Evolutionary conservation across 2,329 filamentous ascomycete genomes (phyloP), one percentile per base, ranked within the genome.

Genomic region (Cladosporium cucumerinum): DNA sequence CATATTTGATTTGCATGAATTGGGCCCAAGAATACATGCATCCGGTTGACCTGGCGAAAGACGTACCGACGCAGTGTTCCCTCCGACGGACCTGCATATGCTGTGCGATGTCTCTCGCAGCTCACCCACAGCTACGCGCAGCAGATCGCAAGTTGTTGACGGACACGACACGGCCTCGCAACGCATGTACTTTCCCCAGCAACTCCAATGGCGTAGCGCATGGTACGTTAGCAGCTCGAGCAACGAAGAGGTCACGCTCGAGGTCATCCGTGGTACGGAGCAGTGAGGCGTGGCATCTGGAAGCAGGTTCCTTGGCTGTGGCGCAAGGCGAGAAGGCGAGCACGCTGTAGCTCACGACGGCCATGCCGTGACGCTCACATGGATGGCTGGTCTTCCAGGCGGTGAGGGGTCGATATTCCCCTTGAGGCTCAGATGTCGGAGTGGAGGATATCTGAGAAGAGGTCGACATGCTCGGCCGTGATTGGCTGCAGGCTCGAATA

Each of bases 1-100:
- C 14, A 32, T 2, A 28, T 8, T n/a, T 18, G 3, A 25, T 51
- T 51, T 51, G 49, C 26, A 21, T 28, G 18, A 7, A 54, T 32
- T 16, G 16, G n/a, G 1, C n/a, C 28, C 51, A 28, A n/a, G 10
- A 57, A 25, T 23, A 32, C 54, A 34, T 26, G 54, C 30, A 57
- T 18, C 46, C 46, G 58, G 58, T 61, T 52, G 43, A 23, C 28
- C 58, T 46, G 58, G 57, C 57, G 32, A 49, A 25, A 11, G n/a
- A 21, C 14, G 28, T 61, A 32, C 58, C 58, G 46, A 39, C 21
- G 28, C 43, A 30, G 28, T 51, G 58, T 34, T 18, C 28, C 60
- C 49, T 23, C 60, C 60, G 60, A 55, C 21, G 60, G 60, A 55
- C 60, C 60, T 62, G 60, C 60, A 62, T 55, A 62, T 62, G 60